Evolutionary conservation across 306 rosid species (phyloP).

Genomic region (Trichosanthes cucumerina): DNA sequence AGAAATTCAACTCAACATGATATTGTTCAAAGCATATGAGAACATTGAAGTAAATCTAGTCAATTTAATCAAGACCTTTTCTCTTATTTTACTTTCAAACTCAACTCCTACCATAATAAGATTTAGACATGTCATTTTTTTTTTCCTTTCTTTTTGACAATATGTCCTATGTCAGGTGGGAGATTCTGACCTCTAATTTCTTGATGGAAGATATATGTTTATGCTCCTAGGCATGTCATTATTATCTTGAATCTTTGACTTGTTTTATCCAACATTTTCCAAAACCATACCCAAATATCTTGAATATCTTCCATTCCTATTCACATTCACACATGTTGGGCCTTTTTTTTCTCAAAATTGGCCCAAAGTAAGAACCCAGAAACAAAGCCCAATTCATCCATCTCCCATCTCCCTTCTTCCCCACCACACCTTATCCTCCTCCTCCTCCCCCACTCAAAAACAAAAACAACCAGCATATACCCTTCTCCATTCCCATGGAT

Average conservation of each 20-base stretch:
- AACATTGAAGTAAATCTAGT: too few relatives aligned
- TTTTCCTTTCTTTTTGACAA: too few relatives aligned
- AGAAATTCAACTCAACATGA: too few relatives aligned
- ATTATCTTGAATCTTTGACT: background rate
- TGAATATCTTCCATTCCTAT: background rate
- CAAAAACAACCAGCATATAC: constrained; percentile 28
- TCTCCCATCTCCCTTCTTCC: constrained; percentile 5
- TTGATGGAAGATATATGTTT: too few relatives aligned
- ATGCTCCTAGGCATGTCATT: too few relatives aligned
- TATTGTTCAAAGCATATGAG: too few relatives aligned
- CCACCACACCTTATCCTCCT: constrained; percentile 64
- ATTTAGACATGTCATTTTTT: too few relatives aligned
- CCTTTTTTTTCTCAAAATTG: background rate
- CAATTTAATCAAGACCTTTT: too few relatives aligned
- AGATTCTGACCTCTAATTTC: too few relatives aligned
- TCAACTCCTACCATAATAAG: too few relatives aligned
- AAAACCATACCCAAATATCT: background rate
- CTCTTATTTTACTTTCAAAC: too few relatives aligned
- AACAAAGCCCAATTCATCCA: constrained; percentile 17
- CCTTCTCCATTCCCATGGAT: constrained; percentile 26
- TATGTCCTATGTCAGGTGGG: too few relatives aligned
- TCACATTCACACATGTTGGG: background rate
- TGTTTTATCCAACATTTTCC: background rate
- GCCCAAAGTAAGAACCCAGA: background rate
- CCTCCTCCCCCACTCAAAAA: constrained; percentile 2